Base-by-base conservation (phyloP, 306 rosid species). In the Pyrus betulifolia region DNA sequence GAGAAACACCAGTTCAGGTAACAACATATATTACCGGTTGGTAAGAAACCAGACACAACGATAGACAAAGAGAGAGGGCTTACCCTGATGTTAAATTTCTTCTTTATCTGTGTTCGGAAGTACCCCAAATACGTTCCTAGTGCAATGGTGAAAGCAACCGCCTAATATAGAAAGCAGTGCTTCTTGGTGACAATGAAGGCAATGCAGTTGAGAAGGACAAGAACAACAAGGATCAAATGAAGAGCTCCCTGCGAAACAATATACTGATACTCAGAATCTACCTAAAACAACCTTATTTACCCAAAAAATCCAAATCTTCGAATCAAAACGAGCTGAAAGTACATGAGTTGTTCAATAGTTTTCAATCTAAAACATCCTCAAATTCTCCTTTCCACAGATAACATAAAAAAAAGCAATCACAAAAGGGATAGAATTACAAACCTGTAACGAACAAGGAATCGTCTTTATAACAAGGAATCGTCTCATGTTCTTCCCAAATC, bases 401-500 rank as follows among this genome's bases (percentile, higher is more conserved):
- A n/a, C 40, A 61, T 72, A n/a, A 38, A 13, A 9, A 45, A 11
- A 67, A 25, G 27, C 75, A 80, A 68, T 25, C 11, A 3, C 21
- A 12, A 54, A 25, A 61, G 57, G 25, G 15, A 63, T 76, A 92
- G 57, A 68, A 27, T 6, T 7, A 22, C 14, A 67, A 82, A 96
- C 99, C 96, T 93, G 99, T 78, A 89, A 49, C 74, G 73, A 85
- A 74, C 91, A 86, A 80, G 90, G 82, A n/a, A n/a, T n/a, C n/a
- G n/a, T n/a, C n/a, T n/a, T n/a, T n/a, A n/a, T n/a, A n/a, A n/a
- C n/a, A n/a, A n/a, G n/a, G n/a, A n/a, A n/a, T n/a, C 91, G 88
- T 83, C 85, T 83, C 99, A 93, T 89, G 84, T 96, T 96, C 92
- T 96, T 91, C 85, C 98, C 99, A 62, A 89, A 96, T 79, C 94